phyloP scores from a whole-genome alignment of 306 rosid species.

The Cyclanthera cordifolia region DNA sequence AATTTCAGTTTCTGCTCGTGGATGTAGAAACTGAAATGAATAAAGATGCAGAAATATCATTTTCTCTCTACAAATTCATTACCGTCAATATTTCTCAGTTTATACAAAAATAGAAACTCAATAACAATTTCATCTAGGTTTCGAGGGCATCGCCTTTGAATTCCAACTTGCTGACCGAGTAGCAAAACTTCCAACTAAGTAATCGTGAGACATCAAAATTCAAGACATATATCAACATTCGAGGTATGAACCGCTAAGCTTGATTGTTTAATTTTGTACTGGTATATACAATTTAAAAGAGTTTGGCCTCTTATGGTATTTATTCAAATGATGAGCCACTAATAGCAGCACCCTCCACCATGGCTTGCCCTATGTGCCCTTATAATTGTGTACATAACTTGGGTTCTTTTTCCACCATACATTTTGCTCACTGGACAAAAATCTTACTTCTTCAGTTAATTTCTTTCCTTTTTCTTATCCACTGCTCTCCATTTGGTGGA shows the following conservation, averaged over 20 bases:
- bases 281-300: conserved; percentile 21
- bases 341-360: conserved; percentile 59
- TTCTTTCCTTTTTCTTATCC: conserved; percentile 13
- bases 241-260: conserved; percentile 2
- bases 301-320: conserved; percentile 21
- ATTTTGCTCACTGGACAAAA: conserved; percentile 21
- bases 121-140: no score
- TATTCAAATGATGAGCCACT: conserved; percentile 43
- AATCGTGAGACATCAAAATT: no score
- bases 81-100: no score
- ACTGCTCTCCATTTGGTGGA: conserved; percentile 4
- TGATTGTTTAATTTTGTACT: conserved; percentile 8
- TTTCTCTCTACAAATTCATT: no score
- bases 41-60: no score
- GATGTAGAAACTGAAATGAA: no score
- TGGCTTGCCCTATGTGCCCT: conserved; percentile 37
- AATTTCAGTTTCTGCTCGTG: no score
- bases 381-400: conserved; percentile 27
- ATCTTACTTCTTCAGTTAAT: conserved; percentile 4
- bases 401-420: conserved; percentile 14
- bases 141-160: no score
- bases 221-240: no score
- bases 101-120: no score
- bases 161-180: no score
- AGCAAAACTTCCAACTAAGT: no score